Conservation (phyloP, 73 alveolate genomes). For the Paramecium tetraurelia region DNA sequence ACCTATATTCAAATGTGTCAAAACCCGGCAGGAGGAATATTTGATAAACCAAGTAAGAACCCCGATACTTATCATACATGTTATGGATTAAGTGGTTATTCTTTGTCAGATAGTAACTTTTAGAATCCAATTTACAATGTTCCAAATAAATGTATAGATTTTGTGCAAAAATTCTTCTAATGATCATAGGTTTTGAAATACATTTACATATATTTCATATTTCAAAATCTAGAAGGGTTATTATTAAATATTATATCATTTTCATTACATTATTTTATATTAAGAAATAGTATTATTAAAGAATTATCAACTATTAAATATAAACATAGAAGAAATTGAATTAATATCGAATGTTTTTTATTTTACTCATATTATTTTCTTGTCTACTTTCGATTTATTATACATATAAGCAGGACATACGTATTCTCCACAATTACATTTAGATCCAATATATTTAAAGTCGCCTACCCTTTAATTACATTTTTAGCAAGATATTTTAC, state of each 20-base stretch:
- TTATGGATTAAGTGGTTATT: constrained; percentile 86
- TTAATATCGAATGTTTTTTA: neutral
- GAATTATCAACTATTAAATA: neutral
- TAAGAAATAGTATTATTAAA: too few species aligned
- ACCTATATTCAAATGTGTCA: constrained; percentile 84
- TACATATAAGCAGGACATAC: neutral
- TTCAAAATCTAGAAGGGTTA: neutral
- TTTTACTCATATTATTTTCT: neutral
- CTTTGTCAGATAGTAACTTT: constrained; percentile 9
- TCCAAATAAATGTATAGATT: neutral
- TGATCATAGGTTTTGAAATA: neutral
- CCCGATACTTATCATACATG: constrained; percentile 94
- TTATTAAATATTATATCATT: too few species aligned
- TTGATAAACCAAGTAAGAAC: constrained; percentile 92
- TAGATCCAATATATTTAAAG: constrained; percentile 8
- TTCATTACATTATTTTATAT: too few species aligned
- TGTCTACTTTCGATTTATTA: neutral
- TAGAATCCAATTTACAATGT: neutral
- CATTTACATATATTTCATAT: neutral
- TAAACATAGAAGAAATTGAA: neutral
- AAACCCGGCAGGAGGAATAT: constrained; percentile 83
- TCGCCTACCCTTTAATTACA: constrained; percentile 3
- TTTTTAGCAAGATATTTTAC: constrained; percentile 8
- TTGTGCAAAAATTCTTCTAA: neutral
- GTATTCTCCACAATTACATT: constrained; percentile 43